Evolutionary conservation across 805 yeast genomes (phyloP), one percentile per base, ranked within the genome.

Genomic region (Candida rishiriensis): DNA sequence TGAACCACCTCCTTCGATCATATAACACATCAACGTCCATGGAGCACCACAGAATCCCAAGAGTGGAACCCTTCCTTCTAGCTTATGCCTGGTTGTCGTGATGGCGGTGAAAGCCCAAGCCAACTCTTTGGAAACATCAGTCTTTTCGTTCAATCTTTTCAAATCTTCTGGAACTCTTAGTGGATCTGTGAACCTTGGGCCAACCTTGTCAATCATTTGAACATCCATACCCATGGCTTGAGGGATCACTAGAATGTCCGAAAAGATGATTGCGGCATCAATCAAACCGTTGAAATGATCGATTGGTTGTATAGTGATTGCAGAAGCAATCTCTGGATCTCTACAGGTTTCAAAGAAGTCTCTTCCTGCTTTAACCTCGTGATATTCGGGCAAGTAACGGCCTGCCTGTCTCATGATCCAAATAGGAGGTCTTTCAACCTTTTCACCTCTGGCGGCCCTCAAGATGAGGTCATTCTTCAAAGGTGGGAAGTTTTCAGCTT

Each of bases 401-500:
- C 97, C 97, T n/a, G 97, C 97, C 71, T 89, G 97, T 67, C 97
- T 80, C 97, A 89, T 89, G 54, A 90, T 85, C 97, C 97, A 93
- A 48, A 93, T 81, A 15, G 99, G 99, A 2, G 99, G 97, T 62
- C 99, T 81, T 67, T 93, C 98, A 34, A 91, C 97, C 48, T 69
- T 70, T 61, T 91, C 96, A 41, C 86, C 97, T 52, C 75, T 74
- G 10, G 98, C 97, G 3, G 98, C 97, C 56, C 99, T 75, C 51
- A 93, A 71, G 32, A 93, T 85, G 58, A 91, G 73, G 61, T 93
- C 99, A 68, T 93, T 93, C 66, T 90, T 78, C 63, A 90, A 71
- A 13, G 82, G 79, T 14, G 97, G 82, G 63, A 89, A 90, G n/a
- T 33, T 35, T 31, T 26, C 42, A 18, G 38, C 33, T 4, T 7